Conservation (phyloP, 2,329 filamentous ascomycete species). For the Pochonia chlamydosporia region DNA sequence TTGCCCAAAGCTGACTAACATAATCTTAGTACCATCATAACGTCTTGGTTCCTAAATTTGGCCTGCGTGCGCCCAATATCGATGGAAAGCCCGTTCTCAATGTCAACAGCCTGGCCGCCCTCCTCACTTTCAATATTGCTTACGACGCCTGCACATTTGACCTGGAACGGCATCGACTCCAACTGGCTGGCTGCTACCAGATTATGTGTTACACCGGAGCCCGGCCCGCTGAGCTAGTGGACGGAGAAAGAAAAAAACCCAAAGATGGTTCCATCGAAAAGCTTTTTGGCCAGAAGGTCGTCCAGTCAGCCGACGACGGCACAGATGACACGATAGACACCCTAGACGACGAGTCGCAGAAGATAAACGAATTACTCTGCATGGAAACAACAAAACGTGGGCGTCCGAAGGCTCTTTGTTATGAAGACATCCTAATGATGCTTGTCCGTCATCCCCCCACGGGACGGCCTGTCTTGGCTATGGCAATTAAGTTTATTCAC, state of each 20-base stretch:
- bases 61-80: constrained; percentile 16
- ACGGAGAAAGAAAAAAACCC: constrained; percentile 19
- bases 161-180: constrained; percentile 16
- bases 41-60: constrained; percentile 17
- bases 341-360: constrained; percentile 15
- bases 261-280: constrained; percentile 19
- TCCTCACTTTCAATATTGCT: constrained; percentile 23
- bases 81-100: constrained; percentile 19
- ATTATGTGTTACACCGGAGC: constrained; percentile 20
- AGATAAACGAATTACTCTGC: constrained; percentile 16
- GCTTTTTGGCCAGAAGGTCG: constrained; percentile 19
- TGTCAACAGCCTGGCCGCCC: constrained; percentile 13
- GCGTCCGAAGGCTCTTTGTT: constrained; percentile 22
- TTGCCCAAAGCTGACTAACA: neutral
- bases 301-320: too few relatives aligned
- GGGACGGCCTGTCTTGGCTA: constrained; percentile 14
- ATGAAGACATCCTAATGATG: constrained; percentile 24
- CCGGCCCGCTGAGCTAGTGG: constrained; percentile 22
- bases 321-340: too few relatives aligned
- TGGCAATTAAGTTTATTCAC: constrained; percentile 24
- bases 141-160: constrained; percentile 20
- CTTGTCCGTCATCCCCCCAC: constrained; percentile 19
- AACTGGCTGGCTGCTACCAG: constrained; percentile 20
- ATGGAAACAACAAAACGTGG: constrained; percentile 7
- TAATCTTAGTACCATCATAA: constrained; percentile 14